Conservation (phyloP, 164 flowering plant species). For the Kingdonia uniflora region DNA sequence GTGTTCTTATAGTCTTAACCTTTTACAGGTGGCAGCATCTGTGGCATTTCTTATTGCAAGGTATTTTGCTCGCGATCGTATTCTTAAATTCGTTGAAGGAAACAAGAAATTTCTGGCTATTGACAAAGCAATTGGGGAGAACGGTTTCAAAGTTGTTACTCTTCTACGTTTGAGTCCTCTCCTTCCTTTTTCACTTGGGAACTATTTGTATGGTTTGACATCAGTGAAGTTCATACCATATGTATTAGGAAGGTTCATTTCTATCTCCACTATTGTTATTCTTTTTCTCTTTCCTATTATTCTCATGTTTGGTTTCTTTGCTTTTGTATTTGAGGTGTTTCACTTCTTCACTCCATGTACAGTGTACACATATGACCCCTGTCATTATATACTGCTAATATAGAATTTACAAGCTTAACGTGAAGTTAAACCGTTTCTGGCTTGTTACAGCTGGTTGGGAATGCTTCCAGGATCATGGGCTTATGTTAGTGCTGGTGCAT, state of each 20-base stretch:
- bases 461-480: slow-evolving; percentile 99
- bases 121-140: slow-evolving; percentile 98
- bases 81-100: slow-evolving; percentile 88
- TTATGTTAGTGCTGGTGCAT: slow-evolving; percentile 98
- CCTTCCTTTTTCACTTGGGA: slow-evolving; percentile 94
- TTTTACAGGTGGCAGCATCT: slow-evolving; percentile 84
- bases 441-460: slow-evolving; percentile 86
- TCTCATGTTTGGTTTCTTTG: not conserved
- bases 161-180: slow-evolving; percentile 95
- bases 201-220: slow-evolving; percentile 92
- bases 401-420: too few relatives aligned
- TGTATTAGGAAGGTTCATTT: slow-evolving; percentile 79
- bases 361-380: too few relatives aligned
- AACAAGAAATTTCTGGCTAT: slow-evolving; percentile 96
- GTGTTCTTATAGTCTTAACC: not conserved
- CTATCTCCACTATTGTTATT: not conserved
- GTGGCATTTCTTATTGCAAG: slow-evolving; percentile 94
- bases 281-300: not conserved
- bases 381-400: too few relatives aligned
- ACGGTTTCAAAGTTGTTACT: slow-evolving; percentile 91
- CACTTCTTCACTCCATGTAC: too few relatives aligned
- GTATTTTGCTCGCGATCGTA: slow-evolving; percentile 99
- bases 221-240: slow-evolving; percentile 93
- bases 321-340: not conserved
- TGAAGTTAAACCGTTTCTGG: slow-evolving; percentile 1